Evolutionary conservation across 192 early-diverging fungal genomes (phyloP).

Genomic region (Coemansia sp.): DNA sequence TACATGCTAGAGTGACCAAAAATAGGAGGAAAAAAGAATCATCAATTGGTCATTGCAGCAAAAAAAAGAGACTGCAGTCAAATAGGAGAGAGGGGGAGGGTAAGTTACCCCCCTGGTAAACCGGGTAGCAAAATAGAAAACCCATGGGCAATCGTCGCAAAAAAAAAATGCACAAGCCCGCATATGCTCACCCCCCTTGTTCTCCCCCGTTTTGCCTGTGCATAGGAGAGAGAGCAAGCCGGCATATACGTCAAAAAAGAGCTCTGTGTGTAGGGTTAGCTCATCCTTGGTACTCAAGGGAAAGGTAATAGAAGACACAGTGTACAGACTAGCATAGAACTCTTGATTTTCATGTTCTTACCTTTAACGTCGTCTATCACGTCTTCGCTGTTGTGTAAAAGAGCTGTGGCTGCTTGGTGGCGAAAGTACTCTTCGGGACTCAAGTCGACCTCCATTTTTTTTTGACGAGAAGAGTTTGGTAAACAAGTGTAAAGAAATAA

Average conservation of each 20-base stretch:
- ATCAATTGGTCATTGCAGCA: neutral
- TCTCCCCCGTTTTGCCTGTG: slow-evolving; percentile 25
- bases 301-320: neutral
- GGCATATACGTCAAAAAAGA: slow-evolving; percentile 18
- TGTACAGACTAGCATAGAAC: neutral
- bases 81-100: slow-evolving; percentile 3
- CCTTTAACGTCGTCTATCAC: slow-evolving; percentile 28
- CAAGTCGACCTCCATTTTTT: slow-evolving; percentile 39
- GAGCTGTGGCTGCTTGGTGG: slow-evolving; percentile 42
- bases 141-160: slow-evolving; percentile 27
- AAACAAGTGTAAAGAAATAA: slow-evolving; percentile 5
- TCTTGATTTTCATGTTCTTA: slow-evolving; percentile 11
- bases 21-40: neutral
- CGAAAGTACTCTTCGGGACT: slow-evolving; percentile 55
- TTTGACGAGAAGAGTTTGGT: neutral
- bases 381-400: slow-evolving; percentile 43
- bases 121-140: slow-evolving; percentile 15
- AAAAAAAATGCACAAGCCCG: slow-evolving; percentile 42
- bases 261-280: neutral
- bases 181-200: slow-evolving; percentile 30
- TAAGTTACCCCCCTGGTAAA: neutral
- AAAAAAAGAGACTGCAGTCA: neutral
- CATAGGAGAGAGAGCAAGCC: slow-evolving; percentile 16
- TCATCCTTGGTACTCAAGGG: neutral
- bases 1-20: neutral